A percentile compares a stretch with the other conserved stretches of the same genome.
These are phyloP conservation scores for Aspergillus ochraceus DNA, from an alignment of 2,329 filamentous ascomycete genomes.

Conservation along the genomic window DNA sequence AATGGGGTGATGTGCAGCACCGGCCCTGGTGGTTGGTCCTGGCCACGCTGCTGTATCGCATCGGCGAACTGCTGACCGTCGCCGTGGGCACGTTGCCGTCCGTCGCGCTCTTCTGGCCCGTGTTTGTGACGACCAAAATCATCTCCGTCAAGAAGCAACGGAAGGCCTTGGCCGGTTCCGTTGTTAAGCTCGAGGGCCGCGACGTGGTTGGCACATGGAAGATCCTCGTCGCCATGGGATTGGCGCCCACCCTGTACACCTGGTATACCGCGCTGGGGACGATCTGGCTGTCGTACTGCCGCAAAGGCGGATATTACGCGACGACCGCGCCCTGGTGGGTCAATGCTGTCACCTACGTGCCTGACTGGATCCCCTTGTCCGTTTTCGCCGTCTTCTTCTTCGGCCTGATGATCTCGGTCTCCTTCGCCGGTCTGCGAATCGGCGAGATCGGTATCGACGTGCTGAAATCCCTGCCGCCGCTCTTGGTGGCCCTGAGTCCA, in stretches of 20 bases:
- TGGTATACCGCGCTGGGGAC: conserved; percentile 75
- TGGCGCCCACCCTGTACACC: conserved; percentile 79
- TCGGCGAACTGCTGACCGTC: conserved; percentile 74
- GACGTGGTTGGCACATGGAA: conserved; percentile 97
- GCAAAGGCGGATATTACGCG: conserved; percentile 67
- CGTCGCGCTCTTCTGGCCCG: conserved; percentile 80
- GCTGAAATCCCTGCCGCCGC: conserved; percentile 87
- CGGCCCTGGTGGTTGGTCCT: conserved; percentile 73
- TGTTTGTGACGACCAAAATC: conserved; percentile 80
- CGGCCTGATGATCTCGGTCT: conserved; percentile 81
- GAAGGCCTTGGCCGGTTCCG: conserved; percentile 79
- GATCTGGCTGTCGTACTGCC: conserved; percentile 76
- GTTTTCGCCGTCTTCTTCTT: conserved; percentile 71
- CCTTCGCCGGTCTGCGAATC: conserved; percentile 89
- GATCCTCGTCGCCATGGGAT: conserved; percentile 76
- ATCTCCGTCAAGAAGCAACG: conserved; percentile 81
- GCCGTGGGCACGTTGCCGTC: conserved; percentile 82
- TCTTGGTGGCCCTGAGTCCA: conserved; percentile 82
- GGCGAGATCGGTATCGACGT: conserved; percentile 99
- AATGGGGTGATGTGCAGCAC: conserved; percentile 72
- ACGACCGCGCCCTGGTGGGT: not conserved
- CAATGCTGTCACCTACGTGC: conserved; percentile 47
- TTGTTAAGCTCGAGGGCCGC: conserved; percentile 82
- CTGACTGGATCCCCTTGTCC: conserved; percentile 77
- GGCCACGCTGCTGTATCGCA: conserved; percentile 70